Conservation (phyloP, 108 stramenopile species). For the Skeletonema potamos region DNA sequence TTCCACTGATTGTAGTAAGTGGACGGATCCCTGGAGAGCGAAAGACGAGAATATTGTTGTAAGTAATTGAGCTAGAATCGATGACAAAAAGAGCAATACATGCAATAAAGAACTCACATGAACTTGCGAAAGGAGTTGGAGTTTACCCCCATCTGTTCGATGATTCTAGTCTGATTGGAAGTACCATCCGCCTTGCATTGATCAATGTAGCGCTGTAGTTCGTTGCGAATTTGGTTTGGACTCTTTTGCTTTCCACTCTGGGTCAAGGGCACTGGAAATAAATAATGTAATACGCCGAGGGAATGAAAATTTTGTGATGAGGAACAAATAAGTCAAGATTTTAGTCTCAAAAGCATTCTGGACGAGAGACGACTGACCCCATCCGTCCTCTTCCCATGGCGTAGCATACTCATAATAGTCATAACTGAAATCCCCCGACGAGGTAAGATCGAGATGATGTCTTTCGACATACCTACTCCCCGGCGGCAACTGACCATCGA, state of each 20-base stretch:
- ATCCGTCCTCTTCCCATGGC: slow-evolving; percentile 11
- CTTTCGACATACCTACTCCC: too few relatives aligned
- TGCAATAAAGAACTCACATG: slow-evolving; percentile 19
- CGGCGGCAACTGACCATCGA: too few relatives aligned
- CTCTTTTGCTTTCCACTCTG: slow-evolving; percentile 13
- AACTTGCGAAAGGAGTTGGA: slow-evolving; percentile 18
- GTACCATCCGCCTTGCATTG: slow-evolving; percentile 5
- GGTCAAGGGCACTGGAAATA: slow-evolving; percentile 1
- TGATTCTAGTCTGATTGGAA: slow-evolving; percentile 9
- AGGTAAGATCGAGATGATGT: too few relatives aligned
- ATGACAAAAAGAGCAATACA: too few relatives aligned
- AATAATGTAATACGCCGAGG: too few relatives aligned
- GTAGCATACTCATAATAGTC: not conserved
- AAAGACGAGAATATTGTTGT: too few relatives aligned
- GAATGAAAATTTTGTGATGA: too few relatives aligned
- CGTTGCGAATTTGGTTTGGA: slow-evolving; percentile 20
- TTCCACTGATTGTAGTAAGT: slow-evolving; percentile 4
- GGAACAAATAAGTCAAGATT: too few relatives aligned
- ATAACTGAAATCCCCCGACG: not conserved
- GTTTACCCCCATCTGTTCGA: slow-evolving; percentile 13
- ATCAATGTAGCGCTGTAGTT: slow-evolving; percentile 31
- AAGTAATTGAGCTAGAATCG: not conserved
- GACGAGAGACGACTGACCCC: not conserved
- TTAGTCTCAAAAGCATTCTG: too few relatives aligned
- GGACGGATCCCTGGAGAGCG: not conserved